Base-by-base conservation (phyloP, 257 asterid species). In the Coffea eugenioides region DNA sequence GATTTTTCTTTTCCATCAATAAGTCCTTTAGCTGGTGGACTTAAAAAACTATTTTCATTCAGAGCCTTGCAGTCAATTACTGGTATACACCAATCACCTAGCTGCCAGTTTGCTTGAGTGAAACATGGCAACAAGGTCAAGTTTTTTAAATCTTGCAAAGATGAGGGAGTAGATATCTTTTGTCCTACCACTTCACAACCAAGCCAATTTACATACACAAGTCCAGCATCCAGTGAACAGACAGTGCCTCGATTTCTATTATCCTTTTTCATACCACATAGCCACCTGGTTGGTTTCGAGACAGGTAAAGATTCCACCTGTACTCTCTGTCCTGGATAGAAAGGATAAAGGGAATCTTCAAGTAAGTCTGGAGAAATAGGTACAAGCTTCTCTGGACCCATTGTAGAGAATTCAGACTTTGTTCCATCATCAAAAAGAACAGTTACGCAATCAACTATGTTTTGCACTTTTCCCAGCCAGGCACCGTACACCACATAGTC, bases 51-150 rank as follows among this genome's bases (percentile, higher is more conserved):
- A 74, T 75, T 81, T 79, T 82, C 84, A 74, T n/a, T 64, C 65
- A 48, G 31, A 46, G 39, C 78, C 82, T 49, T 79, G 74, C 76
- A 43, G 82, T 74, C 86, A 71, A 74, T 48, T 34, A 18, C 69
- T 18, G 89, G 91, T 51, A 86, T 71, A 78, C 97, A 94, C 97
- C 97, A 92, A 82, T 96, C 99, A 39, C 98, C 99, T n/a, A 92
- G 92, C 86, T 93, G 94, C 98, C 98, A 95, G 82, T 86, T 88
- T 21, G 90, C 85, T 69, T 87, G 88, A 34, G 91, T 79, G 71
- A 82, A 90, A 86, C 90, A 86, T 13, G 97, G 86, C 82, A 96
- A 81, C 84, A 90, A 82, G 13, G 87, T 80, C 81, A 96, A 84
- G 76, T 88, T 85, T 83, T 81, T 87, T 31, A 90, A 78, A 73